Evolutionary conservation across 177 flowering plant genomes (phyloP).

Genomic region (Vitis hybrid): DNA sequence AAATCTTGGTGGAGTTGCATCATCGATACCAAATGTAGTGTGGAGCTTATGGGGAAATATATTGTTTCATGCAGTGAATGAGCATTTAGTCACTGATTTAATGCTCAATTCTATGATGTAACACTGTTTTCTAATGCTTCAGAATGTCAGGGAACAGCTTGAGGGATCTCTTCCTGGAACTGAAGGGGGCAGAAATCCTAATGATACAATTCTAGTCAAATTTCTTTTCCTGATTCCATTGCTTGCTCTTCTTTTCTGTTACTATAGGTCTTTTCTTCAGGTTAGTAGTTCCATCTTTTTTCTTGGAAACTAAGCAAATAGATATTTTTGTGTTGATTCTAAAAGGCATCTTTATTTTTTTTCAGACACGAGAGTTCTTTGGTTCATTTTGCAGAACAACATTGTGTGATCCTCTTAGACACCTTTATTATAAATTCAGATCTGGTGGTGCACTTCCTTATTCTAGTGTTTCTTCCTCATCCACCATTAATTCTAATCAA

Average conservation of each 20-base stretch:
- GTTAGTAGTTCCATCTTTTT: slow-evolving; percentile 31
- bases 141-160: slow-evolving; percentile 78
- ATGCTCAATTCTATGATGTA: slow-evolving; percentile 4
- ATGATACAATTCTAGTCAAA: slow-evolving; percentile 56
- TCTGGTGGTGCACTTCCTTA: slow-evolving; percentile 55
- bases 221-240: slow-evolving; percentile 75
- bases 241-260: slow-evolving; percentile 46
- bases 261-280: slow-evolving; percentile 63
- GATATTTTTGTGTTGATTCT: not conserved
- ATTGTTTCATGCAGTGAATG: not conserved
- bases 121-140: slow-evolving; percentile 28
- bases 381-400: slow-evolving; percentile 48
- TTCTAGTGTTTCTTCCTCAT: slow-evolving; percentile 51
- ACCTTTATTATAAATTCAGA: slow-evolving; percentile 59
- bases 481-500: slow-evolving; percentile 48
- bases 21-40: no score
- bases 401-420: slow-evolving; percentile 58
- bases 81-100: not conserved
- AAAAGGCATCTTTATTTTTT: slow-evolving; percentile 2
- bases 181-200: slow-evolving; percentile 81
- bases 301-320: slow-evolving; percentile 4
- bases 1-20: no score
- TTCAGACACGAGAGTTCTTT: slow-evolving; percentile 46
- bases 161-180: slow-evolving; percentile 93
- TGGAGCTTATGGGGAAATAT: no score